Conservation (phyloP, 106 monocot species). For the Gastrodia elata region DNA sequence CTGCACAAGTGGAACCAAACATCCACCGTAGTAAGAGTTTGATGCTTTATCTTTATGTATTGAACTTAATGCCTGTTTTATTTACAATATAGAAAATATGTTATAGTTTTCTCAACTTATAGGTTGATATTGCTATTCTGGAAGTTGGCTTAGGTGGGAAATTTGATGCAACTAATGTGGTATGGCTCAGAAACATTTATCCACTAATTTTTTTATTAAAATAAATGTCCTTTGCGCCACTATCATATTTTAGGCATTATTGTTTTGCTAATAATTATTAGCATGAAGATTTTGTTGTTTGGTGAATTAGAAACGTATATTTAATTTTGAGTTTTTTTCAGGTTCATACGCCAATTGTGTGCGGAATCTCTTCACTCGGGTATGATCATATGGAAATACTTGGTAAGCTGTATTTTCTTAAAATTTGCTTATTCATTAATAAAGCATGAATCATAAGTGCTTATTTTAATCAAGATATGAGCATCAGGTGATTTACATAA, state of each 20-base stretch:
- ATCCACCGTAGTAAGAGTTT: not conserved
- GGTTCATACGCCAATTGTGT: constrained; percentile 75
- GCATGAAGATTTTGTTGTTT: not conserved
- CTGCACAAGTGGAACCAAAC: too few species aligned
- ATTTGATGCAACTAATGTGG: constrained; percentile 75
- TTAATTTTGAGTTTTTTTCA: constrained; percentile 20
- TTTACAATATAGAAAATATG: not conserved
- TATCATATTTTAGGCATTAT: not conserved
- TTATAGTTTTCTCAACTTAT: not conserved
- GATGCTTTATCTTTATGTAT: not conserved
- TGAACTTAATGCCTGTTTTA: not conserved
- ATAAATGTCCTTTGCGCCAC: not conserved
- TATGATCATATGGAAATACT: constrained; percentile 99
- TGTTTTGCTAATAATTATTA: not conserved
- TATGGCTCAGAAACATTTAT: constrained; percentile 9
- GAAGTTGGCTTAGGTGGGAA: constrained; percentile 74
- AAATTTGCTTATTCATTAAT: not conserved
- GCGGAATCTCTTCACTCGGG: constrained; percentile 89
- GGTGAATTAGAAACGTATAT: not conserved
- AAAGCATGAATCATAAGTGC: not conserved
- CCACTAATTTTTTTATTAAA: not conserved
- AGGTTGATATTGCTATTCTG: constrained; percentile 72
- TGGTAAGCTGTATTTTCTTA: constrained; percentile 34
- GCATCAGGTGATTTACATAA: not conserved
- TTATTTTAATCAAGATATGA: not conserved